These are phyloP conservation scores for Ophiostoma novo-ulmi DNA, from an alignment of 2,329 filamentous ascomycete species.

Conservation along the genomic window DNA sequence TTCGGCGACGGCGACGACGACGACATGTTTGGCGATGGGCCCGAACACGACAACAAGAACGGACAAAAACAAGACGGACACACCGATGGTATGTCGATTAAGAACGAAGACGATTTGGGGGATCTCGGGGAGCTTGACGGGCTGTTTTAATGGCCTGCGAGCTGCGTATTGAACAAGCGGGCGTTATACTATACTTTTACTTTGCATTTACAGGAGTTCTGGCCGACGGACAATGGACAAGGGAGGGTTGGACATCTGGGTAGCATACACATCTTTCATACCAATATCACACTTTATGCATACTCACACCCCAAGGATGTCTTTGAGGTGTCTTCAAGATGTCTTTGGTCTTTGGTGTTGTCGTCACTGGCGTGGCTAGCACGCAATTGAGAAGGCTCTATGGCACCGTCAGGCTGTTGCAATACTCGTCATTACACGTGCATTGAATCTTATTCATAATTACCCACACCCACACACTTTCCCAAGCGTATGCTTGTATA, in stretches of 20 bases:
- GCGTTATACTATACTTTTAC: not conserved
- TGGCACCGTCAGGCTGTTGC: not conserved
- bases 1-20: slow-evolving; percentile 22
- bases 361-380: not conserved
- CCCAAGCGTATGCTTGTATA: not conserved
- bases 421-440: not conserved
- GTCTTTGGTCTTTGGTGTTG: not conserved
- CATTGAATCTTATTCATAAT: not conserved
- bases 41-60: not conserved
- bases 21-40: not conserved
- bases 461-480: not conserved
- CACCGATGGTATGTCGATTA: not conserved
- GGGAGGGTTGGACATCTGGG: not conserved
- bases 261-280: not conserved
- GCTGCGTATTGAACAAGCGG: not conserved
- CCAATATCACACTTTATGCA: not conserved
- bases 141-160: not conserved
- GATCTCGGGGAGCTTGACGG: not conserved
- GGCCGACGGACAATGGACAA: not conserved
- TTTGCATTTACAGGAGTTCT: not conserved
- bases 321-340: not conserved
- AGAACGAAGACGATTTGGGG: not conserved
- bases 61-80: not conserved
- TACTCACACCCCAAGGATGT: not conserved
- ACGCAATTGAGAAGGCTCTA: not conserved